Base-by-base conservation (phyloP, 306 rosid genomes). In the Sesbania bispinosa region DNA sequence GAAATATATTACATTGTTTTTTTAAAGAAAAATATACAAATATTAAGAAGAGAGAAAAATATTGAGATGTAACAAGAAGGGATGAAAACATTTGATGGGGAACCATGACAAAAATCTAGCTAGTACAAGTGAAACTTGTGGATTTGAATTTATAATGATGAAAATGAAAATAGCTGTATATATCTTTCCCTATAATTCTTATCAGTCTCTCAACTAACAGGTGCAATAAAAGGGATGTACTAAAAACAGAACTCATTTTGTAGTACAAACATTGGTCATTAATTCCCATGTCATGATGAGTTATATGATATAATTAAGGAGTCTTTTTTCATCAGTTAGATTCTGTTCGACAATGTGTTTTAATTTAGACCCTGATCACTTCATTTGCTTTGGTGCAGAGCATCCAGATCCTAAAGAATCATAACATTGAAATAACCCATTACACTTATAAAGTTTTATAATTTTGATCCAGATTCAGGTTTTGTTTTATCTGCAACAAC, bases 361-460 rank as follows among this genome's bases (percentile, higher is more conserved):
- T 77, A 13, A 63, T 15, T 35, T 59, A 51, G 69, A 47, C 62
- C 54, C n/a, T n/a, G n/a, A n/a, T 30, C 64, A 64, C 54, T 24
- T 26, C 16, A 48, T 4, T 18, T 48, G 27, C 64, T 18, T 10
- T 38, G 58, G 13, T 38, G 58, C 35, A 57, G 26, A 68, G 47
- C 19, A 48, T 36, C 29, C 42, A 38, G 7, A 60, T 51, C 51
- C 42, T 30, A 64, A 59, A 39, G 64, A 36, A 15, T 62, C 13
- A 20, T 45, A 20, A 29, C 43, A 30, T 19, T 43, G 35, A 57
- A 69, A 36, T 60, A n/a, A n/a, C n/a, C 14, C 16, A 18, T 29
- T 46, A 13, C 41, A 6, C 46, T 4, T 10, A 10, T 10, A 10
- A 13, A 20, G 11, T 7, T 6, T 57, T 26, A 9, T 3, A 2